These are phyloP conservation scores for Candida yuanshanica DNA, from an alignment of 805 yeast genomes.

Conservation along the genomic window DNA sequence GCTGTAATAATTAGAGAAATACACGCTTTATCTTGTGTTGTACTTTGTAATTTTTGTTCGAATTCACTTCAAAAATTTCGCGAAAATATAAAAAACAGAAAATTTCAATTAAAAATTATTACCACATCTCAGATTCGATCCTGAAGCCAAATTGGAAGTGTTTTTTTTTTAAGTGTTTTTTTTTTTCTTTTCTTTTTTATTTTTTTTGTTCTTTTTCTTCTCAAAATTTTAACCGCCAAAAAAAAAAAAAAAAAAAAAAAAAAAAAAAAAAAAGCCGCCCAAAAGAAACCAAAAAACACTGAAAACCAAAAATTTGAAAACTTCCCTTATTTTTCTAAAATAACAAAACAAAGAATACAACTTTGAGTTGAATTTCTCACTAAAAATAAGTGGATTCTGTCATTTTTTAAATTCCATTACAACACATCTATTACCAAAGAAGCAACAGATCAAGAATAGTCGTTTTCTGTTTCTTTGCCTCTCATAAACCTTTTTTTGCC, in stretches of 20 bases:
- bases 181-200: neutral
- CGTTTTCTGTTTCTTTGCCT: too few species aligned
- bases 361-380: too few species aligned
- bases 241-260: neutral
- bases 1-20: neutral
- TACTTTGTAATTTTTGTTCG: neutral
- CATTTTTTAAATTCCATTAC: too few species aligned
- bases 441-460: too few species aligned
- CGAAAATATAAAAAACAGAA: neutral
- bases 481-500: neutral
- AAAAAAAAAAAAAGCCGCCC: neutral
- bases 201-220: neutral
- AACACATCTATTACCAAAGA: too few species aligned
- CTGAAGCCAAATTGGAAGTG: too few species aligned
- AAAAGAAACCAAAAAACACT: neutral
- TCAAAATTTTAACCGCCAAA: neutral
- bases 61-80: neutral
- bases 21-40: neutral
- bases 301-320: neutral
- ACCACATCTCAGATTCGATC: too few species aligned
- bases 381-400: too few species aligned
- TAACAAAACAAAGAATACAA: too few species aligned
- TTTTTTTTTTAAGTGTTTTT: neutral
- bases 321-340: neutral
- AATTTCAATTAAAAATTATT: too few species aligned